These are phyloP conservation scores for Naganishia onofrii DNA, from an alignment of 768 basidiomycete genomes.

Conservation along the genomic window DNA sequence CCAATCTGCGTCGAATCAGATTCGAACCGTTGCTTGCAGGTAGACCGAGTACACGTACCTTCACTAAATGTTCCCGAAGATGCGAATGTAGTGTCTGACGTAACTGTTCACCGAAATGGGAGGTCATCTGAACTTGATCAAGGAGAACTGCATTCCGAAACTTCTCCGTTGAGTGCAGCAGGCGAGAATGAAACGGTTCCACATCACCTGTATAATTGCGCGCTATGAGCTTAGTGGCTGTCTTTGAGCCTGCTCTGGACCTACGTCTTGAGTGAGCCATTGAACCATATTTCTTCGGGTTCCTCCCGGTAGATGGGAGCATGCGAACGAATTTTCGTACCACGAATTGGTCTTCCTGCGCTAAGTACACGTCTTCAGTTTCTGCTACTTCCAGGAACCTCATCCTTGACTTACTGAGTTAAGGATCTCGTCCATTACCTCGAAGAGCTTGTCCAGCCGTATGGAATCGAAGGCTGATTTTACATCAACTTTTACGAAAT, in stretches of 20 bases:
- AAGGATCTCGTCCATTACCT: conserved; percentile 70
- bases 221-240: not conserved
- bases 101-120: conserved; percentile 36
- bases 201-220: not conserved
- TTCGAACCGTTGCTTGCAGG: not conserved
- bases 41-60: not conserved
- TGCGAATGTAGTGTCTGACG: conserved; percentile 19
- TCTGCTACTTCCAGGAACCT: conserved; percentile 35
- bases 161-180: not conserved
- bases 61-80: conserved; percentile 4
- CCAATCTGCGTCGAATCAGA: conserved; percentile 64
- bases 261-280: conserved; percentile 17
- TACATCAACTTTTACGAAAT: conserved; percentile 95
- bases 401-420: conserved; percentile 56
- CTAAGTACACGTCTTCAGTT: conserved; percentile 31
- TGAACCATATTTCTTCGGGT: conserved; percentile 20
- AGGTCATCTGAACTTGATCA: conserved; percentile 64
- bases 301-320: conserved; percentile 59
- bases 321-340: conserved; percentile 70
- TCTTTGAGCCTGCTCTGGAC: not conserved
- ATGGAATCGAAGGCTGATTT: conserved; percentile 96
- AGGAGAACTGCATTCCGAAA: conserved; percentile 74
- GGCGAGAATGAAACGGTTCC: conserved; percentile 14
- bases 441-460: conserved; percentile 76
- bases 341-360: conserved; percentile 61